These are phyloP conservation scores for Colletotrichum euphorbiae DNA, from an alignment of 2,329 filamentous ascomycete species.

Conservation along the genomic window DNA sequence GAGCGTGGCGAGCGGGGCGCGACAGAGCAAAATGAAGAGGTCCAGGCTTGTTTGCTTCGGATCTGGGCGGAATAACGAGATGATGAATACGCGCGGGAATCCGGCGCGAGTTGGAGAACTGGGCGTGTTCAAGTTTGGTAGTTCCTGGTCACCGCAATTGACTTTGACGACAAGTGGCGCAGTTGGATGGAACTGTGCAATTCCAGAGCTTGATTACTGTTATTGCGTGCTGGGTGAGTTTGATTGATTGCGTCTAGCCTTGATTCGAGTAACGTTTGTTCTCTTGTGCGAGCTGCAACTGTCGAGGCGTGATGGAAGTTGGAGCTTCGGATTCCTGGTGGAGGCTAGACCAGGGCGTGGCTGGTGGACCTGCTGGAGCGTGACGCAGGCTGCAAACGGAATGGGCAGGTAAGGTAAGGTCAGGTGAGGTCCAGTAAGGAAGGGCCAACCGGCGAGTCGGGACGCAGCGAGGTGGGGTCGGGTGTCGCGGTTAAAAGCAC, in stretches of 20 bases:
- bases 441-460: constrained; percentile 13
- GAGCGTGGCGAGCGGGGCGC: constrained; percentile 16
- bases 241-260: not conserved
- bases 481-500: constrained; percentile 15
- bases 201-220: not conserved
- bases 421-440: constrained; percentile 20
- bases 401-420: constrained; percentile 14
- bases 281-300: not conserved
- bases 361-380: not conserved
- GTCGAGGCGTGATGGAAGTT: constrained; percentile 12
- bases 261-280: not conserved
- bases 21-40: not conserved
- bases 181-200: not conserved
- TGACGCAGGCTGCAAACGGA: constrained; percentile 28
- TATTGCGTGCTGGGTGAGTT: not conserved
- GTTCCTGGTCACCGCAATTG: constrained; percentile 7
- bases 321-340: constrained; percentile 18
- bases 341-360: constrained; percentile 10
- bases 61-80: not conserved
- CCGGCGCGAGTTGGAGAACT: constrained; percentile 3
- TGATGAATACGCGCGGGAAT: constrained; percentile 2
- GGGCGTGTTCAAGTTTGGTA: not conserved
- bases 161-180: constrained; percentile 11
- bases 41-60: not conserved
- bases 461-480: constrained; percentile 25